Base-by-base conservation (phyloP, 1,139 yeast species). In the Diutina sp. region DNA sequence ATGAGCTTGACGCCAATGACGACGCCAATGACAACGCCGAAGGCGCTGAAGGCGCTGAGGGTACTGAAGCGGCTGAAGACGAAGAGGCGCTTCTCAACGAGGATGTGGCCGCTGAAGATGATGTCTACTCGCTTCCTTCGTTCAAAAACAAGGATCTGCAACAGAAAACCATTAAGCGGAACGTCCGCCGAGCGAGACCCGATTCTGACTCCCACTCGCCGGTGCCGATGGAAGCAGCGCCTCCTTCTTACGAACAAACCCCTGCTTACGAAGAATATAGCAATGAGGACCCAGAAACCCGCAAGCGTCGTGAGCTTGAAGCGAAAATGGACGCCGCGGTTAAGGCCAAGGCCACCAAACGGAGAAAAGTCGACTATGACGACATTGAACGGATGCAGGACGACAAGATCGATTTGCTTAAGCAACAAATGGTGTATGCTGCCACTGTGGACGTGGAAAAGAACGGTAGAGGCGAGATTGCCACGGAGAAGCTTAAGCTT, bases 321-420 rank as follows among this genome's bases (percentile, higher is more conserved):
- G 91, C 84, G 60, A 82, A 79, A 63, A 81, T 93, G 76, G 90
- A 85, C 61, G 81, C 82, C 55, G 91, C 96, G 2, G 73, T 90
- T 58, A 84, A 87, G 67, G 79, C 82, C 59, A 80, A 80, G 66
- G 80, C 85, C 59, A 76, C 79, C 28, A 76, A 77, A 64, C 79
- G 83, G 61, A 75, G 79, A 57, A 83, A 79, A 67, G 83, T 83
- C 55, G 95, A 88, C 64, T 98, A 91, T 64, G 96, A 89, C 66
- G 98, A 91, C 71, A 73, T 93, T 63, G 98, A 91, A 68, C 85
- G 90, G 67, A 87, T 90, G 85, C 95, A 91, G 69, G 99, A 95
- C 72, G 98, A 91, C 67, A 80, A 83, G 61, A 88, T 95, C 62
- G 84, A 90, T 58, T 78, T 79, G 58, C 77, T 95, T 62, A 87